Evolutionary conservation across 805 yeast species (phyloP), one percentile per base, ranked within the genome.

Genomic region (Yarrowia osloensis): DNA sequence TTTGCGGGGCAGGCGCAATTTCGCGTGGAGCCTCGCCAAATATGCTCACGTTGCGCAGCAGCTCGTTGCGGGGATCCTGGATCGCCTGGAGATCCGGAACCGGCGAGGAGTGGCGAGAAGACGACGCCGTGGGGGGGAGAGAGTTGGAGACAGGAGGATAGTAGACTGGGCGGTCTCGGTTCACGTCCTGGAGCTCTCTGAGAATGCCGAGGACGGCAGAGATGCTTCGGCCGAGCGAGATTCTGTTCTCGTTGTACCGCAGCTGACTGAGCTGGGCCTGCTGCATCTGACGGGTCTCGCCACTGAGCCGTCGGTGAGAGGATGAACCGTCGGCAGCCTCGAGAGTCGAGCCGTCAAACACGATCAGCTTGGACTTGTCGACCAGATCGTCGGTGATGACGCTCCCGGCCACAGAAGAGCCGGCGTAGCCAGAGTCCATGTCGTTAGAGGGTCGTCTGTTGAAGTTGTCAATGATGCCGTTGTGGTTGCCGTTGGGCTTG

Each of bases 221-320:
- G 17, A 77, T 77, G 37, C 74, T 68, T 63, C 89, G 79, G 68
- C 86, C 88, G 67, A 93, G 79, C 0, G 88, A 82, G 0, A 85
- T 79, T 67, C 89, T 83, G 78, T 88, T 87, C 71, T 88, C 87
- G 74, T 91, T 91, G 75, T 89, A 94, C 69, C 85, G 89, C 67
- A 88, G 77, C 74, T 93, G 97, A 68, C 87, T 85, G 35, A 88
- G 75, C 65, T 91, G 88, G 1, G 88, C 80, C 54, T 81, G 79
- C 68, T 81, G 72, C n/a, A 80, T 76, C 22, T 70, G 73, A 50
- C 76, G 77, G 33, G 76, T 74, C 19, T 61, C 54, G 29, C 54
- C 52, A 17, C 54, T 44, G 5, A 61, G 29, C 15, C 77, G 73
- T 21, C 68, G 69, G 24, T 70, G 72, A 21, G 70, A 68, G 24